A percentile compares a stretch with the other conserved stretches of the same genome.
These are phyloP conservation scores for Graphilbum sp. DNA, from an alignment of 2,329 filamentous ascomycete genomes.

Conservation along the genomic window DNA sequence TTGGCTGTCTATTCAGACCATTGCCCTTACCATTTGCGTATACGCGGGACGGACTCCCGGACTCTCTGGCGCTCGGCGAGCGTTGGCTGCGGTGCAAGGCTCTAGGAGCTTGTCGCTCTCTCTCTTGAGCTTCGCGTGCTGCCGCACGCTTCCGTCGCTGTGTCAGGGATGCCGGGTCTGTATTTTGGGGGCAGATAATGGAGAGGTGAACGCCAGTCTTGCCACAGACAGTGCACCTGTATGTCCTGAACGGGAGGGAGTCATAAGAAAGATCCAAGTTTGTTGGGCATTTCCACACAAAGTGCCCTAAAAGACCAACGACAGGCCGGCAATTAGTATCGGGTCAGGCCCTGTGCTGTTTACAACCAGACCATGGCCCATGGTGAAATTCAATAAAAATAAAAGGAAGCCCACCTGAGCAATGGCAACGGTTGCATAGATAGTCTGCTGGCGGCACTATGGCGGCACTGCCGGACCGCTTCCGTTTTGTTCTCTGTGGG, in stretches of 20 bases:
- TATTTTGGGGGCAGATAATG: slow-evolving; percentile 21
- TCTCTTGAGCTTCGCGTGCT: background rate
- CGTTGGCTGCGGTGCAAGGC: too few relatives aligned
- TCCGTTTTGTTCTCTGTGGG: too few relatives aligned
- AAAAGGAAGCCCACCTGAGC: too few relatives aligned
- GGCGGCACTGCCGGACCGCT: too few relatives aligned
- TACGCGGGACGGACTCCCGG: background rate
- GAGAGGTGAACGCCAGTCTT: slow-evolving; percentile 18
- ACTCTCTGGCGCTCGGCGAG: too few relatives aligned
- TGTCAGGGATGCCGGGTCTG: slow-evolving; percentile 15
- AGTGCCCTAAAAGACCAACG: slow-evolving; percentile 23
- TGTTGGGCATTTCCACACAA: slow-evolving; percentile 22
- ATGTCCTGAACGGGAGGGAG: slow-evolving; percentile 13
- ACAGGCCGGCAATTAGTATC: too few relatives aligned
- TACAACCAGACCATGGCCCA: background rate
- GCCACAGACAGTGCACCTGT: slow-evolving; percentile 19
- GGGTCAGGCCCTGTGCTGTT: background rate
- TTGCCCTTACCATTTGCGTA: too few relatives aligned
- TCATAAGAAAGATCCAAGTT: slow-evolving; percentile 24
- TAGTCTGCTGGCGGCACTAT: too few relatives aligned
- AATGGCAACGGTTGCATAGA: too few relatives aligned
- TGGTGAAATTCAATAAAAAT: too few relatives aligned
- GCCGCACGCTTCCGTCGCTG: slow-evolving; percentile 13
- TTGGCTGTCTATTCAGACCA: too few relatives aligned
- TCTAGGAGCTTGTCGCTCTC: background rate